A percentile compares a stretch with the other conserved stretches of the same genome.
These are phyloP conservation scores for Berberis vulgaris DNA, from an alignment of 164 flowering plant species.

Conservation along the genomic window DNA sequence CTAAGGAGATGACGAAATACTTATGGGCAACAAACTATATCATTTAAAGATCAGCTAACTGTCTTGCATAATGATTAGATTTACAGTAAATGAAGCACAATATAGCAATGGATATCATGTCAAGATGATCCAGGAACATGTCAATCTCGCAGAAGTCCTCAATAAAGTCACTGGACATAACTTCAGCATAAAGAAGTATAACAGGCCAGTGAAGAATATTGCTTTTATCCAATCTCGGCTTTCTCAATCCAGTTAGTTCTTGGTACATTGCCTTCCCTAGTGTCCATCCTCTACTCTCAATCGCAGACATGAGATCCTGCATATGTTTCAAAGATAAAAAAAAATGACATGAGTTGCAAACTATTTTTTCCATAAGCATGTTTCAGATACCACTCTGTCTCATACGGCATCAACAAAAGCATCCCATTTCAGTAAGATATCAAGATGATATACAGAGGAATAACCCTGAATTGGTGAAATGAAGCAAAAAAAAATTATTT, in stretches of 20 bases:
- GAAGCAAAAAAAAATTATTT: background rate
- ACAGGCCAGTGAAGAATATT: conserved; percentile 94
- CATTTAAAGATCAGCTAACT: background rate
- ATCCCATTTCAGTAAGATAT: background rate
- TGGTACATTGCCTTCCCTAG: conserved; percentile 69
- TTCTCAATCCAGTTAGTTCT: conserved; percentile 72
- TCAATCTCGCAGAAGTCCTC: conserved; percentile 96
- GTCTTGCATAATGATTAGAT: background rate
- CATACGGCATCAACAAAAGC: background rate
- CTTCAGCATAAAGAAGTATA: conserved; percentile 84
- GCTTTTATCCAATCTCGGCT: conserved; percentile 55
- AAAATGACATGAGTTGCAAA: conserved; percentile 1
- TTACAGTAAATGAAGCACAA: background rate
- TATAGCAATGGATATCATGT: conserved; percentile 64
- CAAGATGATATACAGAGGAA: background rate
- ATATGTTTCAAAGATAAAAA: background rate
- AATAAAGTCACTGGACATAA: conserved; percentile 92
- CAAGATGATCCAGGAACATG: conserved; percentile 74
- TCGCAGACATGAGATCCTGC: conserved; percentile 65
- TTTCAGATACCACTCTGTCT: background rate
- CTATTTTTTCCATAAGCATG: too few relatives aligned
- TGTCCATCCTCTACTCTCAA: conserved; percentile 58
- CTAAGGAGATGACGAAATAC: conserved; percentile 40
- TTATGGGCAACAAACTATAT: background rate
- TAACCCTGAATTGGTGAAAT: background rate